These are phyloP conservation scores for Mycena belliarum DNA, from an alignment of 768 basidiomycete species.

Conservation along the genomic window DNA sequence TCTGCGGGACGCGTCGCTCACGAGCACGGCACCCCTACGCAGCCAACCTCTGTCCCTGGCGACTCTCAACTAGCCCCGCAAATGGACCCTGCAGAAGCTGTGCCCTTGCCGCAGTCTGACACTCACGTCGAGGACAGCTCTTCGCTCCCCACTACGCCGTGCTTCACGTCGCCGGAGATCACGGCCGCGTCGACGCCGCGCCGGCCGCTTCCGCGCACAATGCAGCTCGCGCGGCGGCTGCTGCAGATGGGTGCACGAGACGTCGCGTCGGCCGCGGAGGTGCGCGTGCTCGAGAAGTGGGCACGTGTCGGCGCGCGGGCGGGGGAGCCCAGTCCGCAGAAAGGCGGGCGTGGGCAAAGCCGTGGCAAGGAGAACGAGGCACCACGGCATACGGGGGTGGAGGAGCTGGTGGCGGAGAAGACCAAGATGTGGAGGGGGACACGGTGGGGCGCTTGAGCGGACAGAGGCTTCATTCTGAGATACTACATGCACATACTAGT, in stretches of 20 bases:
- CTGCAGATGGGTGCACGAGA: conserved; percentile 2
- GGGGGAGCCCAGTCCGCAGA: no score
- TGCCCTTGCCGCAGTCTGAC: no score
- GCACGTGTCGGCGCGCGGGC: not conserved
- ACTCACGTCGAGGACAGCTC: no score
- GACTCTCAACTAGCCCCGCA: no score
- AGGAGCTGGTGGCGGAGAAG: not conserved
- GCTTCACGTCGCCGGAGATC: conserved; percentile 4
- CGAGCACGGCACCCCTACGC: no score
- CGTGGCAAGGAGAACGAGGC: no score
- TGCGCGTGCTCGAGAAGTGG: conserved; percentile 11
- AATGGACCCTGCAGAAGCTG: no score
- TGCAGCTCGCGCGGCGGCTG: conserved; percentile 1
- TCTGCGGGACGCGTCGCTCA: no score
- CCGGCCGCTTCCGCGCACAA: not conserved
- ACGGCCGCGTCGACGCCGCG: not conserved
- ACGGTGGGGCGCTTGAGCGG: not conserved
- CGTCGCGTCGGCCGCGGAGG: conserved; percentile 9
- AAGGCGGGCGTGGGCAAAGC: no score
- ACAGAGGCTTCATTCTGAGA: not conserved
- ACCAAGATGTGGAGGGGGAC: not conserved
- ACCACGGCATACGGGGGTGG: not conserved
- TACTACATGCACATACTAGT: not conserved
- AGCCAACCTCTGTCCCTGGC: no score
- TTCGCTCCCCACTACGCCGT: not conserved